Evolutionary conservation across 2,329 filamentous ascomycete species (phyloP), one percentile per base, ranked within the genome.

Genomic region (Helicocarpus griseus): DNA sequence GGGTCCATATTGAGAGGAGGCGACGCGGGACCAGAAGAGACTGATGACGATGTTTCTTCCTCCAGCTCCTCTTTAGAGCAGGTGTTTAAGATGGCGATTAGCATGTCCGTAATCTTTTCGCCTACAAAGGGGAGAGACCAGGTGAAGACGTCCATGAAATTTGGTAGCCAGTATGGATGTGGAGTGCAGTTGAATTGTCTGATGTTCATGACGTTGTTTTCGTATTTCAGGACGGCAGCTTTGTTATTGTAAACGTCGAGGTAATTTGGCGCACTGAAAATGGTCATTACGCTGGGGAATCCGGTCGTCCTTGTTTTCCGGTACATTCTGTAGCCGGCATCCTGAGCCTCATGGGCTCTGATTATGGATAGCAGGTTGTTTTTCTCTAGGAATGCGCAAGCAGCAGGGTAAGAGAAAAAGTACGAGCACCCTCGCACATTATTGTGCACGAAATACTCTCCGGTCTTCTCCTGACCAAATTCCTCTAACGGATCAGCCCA

Each of bases 191-290:
- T 98, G 77, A 98, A 98, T 71, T 98, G 93, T 54, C 93, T 83
- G 66, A 98, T 98, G 77, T 98, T 98, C 93, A 98, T 98, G 55
- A 98, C 93, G 65, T 98, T 98, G 73, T 98, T 98, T 75, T 98
- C 93, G 69, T 98, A 98, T 75, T 98, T 98, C 63, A 98, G 77
- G 38, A 98, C 93, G 0, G 93, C 93, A 1, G 93, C 93, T 77
- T 98, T 98, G 79, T 98, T 98, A 82, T 98, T 98, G 75, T 98
- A 98, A 35, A 98, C 90, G 65, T 98, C 93, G 57, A 98, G 82
- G 68, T 98, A 98, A 72, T 98, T 98, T 35, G 93, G 93, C 1
- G 93, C 93, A 41, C 91, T 97, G 78, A 98, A 98, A 64, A 98
- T 98, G 60, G 93, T 98, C 93, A 98, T 98, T 57, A 98, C 93